phyloP scores from a whole-genome alignment of 2,329 filamentous ascomycete species.

The Onygenales sp. region DNA sequence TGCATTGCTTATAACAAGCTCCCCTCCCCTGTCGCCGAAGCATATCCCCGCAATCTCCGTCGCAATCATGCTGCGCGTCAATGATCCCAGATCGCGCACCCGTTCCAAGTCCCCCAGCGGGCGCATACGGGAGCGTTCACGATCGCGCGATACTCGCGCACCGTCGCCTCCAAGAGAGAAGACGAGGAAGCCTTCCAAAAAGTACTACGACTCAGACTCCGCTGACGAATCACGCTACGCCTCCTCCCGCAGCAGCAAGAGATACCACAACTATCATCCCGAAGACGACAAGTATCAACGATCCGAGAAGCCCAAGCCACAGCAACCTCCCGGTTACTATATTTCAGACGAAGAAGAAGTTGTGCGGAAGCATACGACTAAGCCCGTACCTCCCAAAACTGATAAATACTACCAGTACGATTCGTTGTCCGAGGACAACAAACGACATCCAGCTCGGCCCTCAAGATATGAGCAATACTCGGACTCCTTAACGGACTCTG shows the following conservation, averaged over 20 bases:
- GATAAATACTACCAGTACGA: slow-evolving; percentile 6
- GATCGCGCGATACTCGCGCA: slow-evolving; percentile 31
- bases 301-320: slow-evolving; percentile 2
- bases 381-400: not conserved
- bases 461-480: slow-evolving; percentile 11
- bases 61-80: slow-evolving; percentile 26
- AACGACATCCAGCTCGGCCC: slow-evolving; percentile 2
- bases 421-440: slow-evolving; percentile 17
- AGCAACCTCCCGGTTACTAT: slow-evolving; percentile 14
- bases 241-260: slow-evolving; percentile 15
- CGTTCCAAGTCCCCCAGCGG: slow-evolving; percentile 37
- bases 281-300: slow-evolving; percentile 14
- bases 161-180: slow-evolving; percentile 22
- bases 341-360: slow-evolving; percentile 19
- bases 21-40: no score
- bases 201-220: slow-evolving; percentile 22
- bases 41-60: not conserved
- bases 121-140: slow-evolving; percentile 31
- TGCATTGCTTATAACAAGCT: no score
- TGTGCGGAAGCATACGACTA: not conserved
- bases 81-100: slow-evolving; percentile 33
- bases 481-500: slow-evolving; percentile 7
- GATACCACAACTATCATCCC: slow-evolving; percentile 19
- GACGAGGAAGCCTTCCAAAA: slow-evolving; percentile 11
- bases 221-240: slow-evolving; percentile 16